Conservation (phyloP, 2,329 filamentous ascomycete species). For the Ambrosiella cleistominuta region DNA sequence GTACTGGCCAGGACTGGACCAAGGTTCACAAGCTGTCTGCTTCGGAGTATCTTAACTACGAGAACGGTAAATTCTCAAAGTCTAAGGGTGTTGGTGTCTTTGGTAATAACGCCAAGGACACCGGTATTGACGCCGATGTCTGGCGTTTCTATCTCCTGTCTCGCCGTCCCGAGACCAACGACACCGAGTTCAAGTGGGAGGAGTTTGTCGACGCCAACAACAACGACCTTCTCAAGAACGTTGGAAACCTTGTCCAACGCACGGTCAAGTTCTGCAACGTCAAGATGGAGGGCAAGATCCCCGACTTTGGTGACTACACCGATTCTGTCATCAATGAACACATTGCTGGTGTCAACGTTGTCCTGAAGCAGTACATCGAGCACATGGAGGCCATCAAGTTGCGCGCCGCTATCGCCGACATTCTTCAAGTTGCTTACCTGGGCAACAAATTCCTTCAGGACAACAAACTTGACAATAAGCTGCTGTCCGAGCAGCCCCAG, state of each 20-base stretch:
- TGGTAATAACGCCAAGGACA: constrained; percentile 74
- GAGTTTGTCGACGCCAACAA: constrained; percentile 75
- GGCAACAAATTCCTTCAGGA: constrained; percentile 35
- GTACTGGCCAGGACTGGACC: constrained; percentile 73
- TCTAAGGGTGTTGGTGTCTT: constrained; percentile 81
- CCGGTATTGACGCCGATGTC: constrained; percentile 68
- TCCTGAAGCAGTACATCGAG: constrained; percentile 48
- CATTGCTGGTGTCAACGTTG: constrained; percentile 45
- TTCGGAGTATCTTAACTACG: constrained; percentile 75
- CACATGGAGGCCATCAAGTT: constrained; percentile 57
- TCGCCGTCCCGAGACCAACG: constrained; percentile 66
- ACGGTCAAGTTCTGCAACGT: constrained; percentile 60
- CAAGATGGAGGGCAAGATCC: constrained; percentile 54
- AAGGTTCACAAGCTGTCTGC: constrained; percentile 77
- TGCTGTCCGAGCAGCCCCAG: constrained; percentile 35
- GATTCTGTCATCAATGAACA: constrained; percentile 36
- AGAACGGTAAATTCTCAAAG: constrained; percentile 84
- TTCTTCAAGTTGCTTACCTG: constrained; percentile 47
- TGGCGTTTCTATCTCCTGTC: constrained; percentile 86
- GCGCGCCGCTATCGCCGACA: constrained; percentile 44
- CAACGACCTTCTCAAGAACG: constrained; percentile 63
- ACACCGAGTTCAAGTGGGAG: constrained; percentile 80
- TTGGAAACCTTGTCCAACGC: constrained; percentile 59
- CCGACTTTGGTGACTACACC: constrained; percentile 37
- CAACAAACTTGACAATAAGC: constrained; percentile 35